Conservation (phyloP, 2,329 filamentous ascomycete species). For the Nemania serpens region DNA sequence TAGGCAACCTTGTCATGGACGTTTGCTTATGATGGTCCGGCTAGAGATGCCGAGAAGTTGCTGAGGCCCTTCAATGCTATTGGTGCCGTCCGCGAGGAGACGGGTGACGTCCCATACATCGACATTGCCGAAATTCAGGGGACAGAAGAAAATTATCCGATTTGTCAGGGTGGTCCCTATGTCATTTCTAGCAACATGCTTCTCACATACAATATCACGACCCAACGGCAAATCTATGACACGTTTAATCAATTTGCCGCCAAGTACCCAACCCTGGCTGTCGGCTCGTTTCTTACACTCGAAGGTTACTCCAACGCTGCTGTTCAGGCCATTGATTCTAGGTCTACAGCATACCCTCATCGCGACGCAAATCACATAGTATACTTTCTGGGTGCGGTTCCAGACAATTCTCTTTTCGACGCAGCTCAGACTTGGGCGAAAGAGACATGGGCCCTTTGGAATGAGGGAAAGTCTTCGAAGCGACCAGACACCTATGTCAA, state of each 20-base stretch:
- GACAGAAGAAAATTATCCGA: too few relatives aligned
- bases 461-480: too few relatives aligned
- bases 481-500: too few relatives aligned
- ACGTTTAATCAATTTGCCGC: not conserved
- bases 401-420: too few relatives aligned
- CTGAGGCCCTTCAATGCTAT: conserved; percentile 34
- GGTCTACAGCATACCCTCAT: not conserved
- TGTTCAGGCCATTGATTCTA: not conserved
- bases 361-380: not conserved
- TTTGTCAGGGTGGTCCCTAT: not conserved
- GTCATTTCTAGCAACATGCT: not conserved
- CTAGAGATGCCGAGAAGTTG: conserved; percentile 28
- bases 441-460: too few relatives aligned
- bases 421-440: too few relatives aligned
- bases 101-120: conserved; percentile 30
- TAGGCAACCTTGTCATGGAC: conserved; percentile 27
- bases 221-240: not conserved
- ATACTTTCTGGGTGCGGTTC: too few relatives aligned
- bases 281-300: not conserved
- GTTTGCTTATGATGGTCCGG: conserved; percentile 34
- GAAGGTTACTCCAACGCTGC: conserved; percentile 3
- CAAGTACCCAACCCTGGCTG: not conserved
- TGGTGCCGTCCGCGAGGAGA: conserved; percentile 7
- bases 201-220: not conserved
- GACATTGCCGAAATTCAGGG: conserved; percentile 6